These are phyloP conservation scores for Pterulicium gracile DNA, from an alignment of 1,284 basidiomycete species.

Conservation along the genomic window DNA sequence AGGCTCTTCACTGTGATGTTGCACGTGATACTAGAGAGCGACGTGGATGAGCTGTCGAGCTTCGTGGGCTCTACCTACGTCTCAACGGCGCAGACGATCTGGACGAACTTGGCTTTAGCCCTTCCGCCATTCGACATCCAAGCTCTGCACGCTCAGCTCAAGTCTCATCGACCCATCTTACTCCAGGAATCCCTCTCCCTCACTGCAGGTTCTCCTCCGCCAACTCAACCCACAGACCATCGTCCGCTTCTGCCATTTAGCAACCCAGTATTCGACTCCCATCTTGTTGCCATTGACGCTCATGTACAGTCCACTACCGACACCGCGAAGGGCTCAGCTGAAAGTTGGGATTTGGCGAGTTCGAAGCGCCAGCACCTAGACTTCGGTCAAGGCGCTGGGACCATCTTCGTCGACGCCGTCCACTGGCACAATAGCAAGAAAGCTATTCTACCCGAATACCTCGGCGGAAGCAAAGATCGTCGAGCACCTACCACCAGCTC, in stretches of 20 bases:
- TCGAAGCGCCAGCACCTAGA: slow-evolving; percentile 9
- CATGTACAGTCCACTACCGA: not conserved
- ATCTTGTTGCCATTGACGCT: slow-evolving; percentile 23
- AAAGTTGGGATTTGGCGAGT: slow-evolving; percentile 12
- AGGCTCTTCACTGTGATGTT: not conserved
- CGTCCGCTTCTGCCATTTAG: slow-evolving; percentile 36
- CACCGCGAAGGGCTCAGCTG: too few species aligned
- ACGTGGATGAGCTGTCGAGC: not conserved
- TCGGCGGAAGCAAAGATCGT: slow-evolving; percentile 34
- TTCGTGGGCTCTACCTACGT: slow-evolving; percentile 6
- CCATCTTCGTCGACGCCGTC: slow-evolving; percentile 35
- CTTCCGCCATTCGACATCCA: slow-evolving; percentile 1
- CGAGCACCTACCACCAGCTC: too few species aligned
- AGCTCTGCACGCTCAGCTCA: not conserved
- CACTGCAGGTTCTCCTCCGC: not conserved
- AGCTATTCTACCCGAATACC: slow-evolving; percentile 40
- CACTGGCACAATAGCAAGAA: slow-evolving; percentile 47
- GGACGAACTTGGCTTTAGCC: slow-evolving; percentile 1
- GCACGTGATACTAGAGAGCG: not conserved
- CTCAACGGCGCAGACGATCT: slow-evolving; percentile 8
- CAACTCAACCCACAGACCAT: slow-evolving; percentile 8
- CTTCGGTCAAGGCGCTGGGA: slow-evolving; percentile 28
- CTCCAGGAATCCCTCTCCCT: not conserved
- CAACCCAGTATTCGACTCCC: slow-evolving; percentile 37
- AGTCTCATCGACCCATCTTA: not conserved